These are phyloP conservation scores for Phytopythium delawarense DNA, from an alignment of 352 stramenopile genomes.

Conservation along the genomic window DNA sequence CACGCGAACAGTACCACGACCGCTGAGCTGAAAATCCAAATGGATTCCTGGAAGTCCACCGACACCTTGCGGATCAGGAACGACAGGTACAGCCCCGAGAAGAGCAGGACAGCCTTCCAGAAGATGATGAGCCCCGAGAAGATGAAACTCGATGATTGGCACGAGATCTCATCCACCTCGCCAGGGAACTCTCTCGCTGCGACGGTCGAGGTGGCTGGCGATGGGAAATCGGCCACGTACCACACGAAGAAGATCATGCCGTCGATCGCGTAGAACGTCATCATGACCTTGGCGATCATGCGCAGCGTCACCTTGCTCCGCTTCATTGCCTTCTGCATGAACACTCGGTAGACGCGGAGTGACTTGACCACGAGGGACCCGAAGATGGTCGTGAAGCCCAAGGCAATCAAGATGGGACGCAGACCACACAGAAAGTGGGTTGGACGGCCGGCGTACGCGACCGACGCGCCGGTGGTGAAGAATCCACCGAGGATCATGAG, in stretches of 20 bases:
- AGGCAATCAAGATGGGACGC: constrained; percentile 25
- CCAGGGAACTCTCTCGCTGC: too few relatives aligned
- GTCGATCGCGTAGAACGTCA: constrained; percentile 29
- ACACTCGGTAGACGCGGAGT: constrained; percentile 51
- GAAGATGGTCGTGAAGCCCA: constrained; percentile 45
- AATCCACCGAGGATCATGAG: constrained; percentile 38
- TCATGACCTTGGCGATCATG: constrained; percentile 32
- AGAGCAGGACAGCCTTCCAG: constrained; percentile 50
- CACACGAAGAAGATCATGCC: constrained; percentile 35
- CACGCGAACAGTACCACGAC: constrained; percentile 43
- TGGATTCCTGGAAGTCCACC: not conserved
- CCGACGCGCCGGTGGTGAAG: constrained; percentile 23
- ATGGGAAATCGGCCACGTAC: too few relatives aligned
- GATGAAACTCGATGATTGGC: constrained; percentile 40
- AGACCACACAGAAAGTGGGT: constrained; percentile 21
- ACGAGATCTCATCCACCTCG: too few relatives aligned
- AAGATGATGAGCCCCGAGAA: constrained; percentile 50
- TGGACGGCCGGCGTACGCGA: constrained; percentile 29
- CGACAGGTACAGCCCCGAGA: constrained; percentile 36
- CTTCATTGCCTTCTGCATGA: constrained; percentile 40
- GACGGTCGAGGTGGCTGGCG: too few relatives aligned
- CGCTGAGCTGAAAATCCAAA: constrained; percentile 55
- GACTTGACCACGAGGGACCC: constrained; percentile 43
- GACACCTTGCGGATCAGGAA: constrained; percentile 18
- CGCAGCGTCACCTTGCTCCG: constrained; percentile 26